Base-by-base conservation (phyloP, 2,329 filamentous ascomycete genomes). In the Arthroderma sp. region DNA sequence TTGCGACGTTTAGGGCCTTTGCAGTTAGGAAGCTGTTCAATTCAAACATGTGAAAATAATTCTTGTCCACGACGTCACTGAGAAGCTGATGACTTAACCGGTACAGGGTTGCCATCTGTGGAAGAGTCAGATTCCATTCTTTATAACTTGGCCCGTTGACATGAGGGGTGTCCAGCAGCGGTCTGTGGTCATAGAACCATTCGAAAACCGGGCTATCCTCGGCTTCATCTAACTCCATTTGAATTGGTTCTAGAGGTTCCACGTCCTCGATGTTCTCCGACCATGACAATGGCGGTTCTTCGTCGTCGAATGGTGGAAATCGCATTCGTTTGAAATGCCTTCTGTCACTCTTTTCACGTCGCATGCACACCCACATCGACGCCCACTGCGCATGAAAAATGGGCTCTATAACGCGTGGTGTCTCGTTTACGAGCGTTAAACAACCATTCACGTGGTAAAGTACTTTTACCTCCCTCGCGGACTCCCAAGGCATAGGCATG, bases 401-500 rank as follows among this genome's bases (percentile, higher is more conserved):
- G 0, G 93, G 93, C 70, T 97, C 93, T 66, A 98, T 97, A 57
- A 98, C 94, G 66, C 94, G 83, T 13, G 94, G 93, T 5, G 86
- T 89, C 76, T 98, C 93, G 71, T 98, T 98, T 66, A 98, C 94
- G 57, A 98, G 76, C 1, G 93, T 98, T 73, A 98, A 74, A 68
- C 94, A 98, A 31, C 93, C 93, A 67, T 98, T 98, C 66, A 97
- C 91, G 69, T 98, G 93, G 71, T 98, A 98, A 11, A 98, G 79
- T 28, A 98, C 93, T 75, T 97, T 97, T 61, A 98, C 94, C 68
- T 98, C 93, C 61, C 91, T 83, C 25, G 89, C 84, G 58, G 90
- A 93, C 75, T 98, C 93, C 93, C 93, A 98, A 0, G 93, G 93
- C 93, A 98, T 98, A 2, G 93, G 93, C 93, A 98, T 98, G 67